phyloP scores from a whole-genome alignment of 2,329 filamentous ascomycete species.

The Phyllachora maydis region DNA sequence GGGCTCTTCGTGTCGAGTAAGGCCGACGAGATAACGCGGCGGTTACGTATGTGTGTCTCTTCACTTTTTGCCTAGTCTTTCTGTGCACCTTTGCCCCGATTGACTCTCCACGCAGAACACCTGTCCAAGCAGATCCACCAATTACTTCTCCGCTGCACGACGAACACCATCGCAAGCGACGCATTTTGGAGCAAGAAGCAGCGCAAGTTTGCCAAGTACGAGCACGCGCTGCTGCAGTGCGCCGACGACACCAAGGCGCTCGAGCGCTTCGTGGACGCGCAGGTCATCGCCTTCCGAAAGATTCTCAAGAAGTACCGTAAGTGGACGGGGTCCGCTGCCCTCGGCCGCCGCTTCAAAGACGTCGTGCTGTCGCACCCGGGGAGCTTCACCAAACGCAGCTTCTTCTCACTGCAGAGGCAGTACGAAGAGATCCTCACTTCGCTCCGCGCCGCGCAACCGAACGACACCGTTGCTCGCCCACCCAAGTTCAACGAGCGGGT shows the following conservation, averaged over 20 bases:
- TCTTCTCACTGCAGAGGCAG: slow-evolving; percentile 27
- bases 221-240: slow-evolving; percentile 30
- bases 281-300: slow-evolving; percentile 60
- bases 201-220: slow-evolving; percentile 29
- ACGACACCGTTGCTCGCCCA: slow-evolving; percentile 3
- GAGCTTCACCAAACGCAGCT: slow-evolving; percentile 51
- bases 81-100: neutral
- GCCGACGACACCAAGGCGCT: slow-evolving; percentile 53
- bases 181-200: slow-evolving; percentile 29
- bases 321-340: slow-evolving; percentile 55
- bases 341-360: slow-evolving; percentile 45
- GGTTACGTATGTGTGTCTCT: slow-evolving; percentile 36
- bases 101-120: slow-evolving; percentile 16
- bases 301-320: slow-evolving; percentile 76
- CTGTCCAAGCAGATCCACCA: slow-evolving; percentile 24
- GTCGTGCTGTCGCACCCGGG: slow-evolving; percentile 44
- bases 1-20: slow-evolving; percentile 65
- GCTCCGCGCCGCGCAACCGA: slow-evolving; percentile 13
- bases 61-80: neutral
- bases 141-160: slow-evolving; percentile 21
- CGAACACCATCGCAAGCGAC: slow-evolving; percentile 9
- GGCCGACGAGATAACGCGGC: slow-evolving; percentile 52
- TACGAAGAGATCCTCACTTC: slow-evolving; percentile 26
- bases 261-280: slow-evolving; percentile 51
- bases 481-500: too few relatives aligned